phyloP scores from a whole-genome alignment of 2,329 filamentous ascomycete genomes.

The Penicillium polonicum region DNA sequence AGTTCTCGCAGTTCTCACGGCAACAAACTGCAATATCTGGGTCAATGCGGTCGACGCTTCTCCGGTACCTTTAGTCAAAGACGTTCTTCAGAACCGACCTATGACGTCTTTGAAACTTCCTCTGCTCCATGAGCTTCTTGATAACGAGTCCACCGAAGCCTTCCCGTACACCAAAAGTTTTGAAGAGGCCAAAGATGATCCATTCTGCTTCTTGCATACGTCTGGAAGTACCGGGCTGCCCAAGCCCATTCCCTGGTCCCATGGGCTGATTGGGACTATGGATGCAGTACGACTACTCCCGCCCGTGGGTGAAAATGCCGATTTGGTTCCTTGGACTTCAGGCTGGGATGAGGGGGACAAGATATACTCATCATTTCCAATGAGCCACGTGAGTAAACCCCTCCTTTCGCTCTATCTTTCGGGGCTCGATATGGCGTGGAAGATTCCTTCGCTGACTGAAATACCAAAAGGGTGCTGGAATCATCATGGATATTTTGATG shows the following conservation, averaged over 20 bases:
- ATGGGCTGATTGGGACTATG: background rate
- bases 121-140: background rate
- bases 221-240: background rate
- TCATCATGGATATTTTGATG: background rate
- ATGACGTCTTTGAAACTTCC: background rate
- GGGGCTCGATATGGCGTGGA: background rate
- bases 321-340: background rate
- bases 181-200: background rate
- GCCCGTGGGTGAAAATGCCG: background rate
- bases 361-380: background rate
- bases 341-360: background rate
- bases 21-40: background rate
- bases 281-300: background rate
- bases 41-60: background rate
- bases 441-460: background rate
- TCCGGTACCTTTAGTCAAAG: background rate
- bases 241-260: background rate
- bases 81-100: background rate
- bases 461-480: background rate
- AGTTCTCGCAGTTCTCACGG: background rate
- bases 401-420: background rate
- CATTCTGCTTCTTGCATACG: background rate
- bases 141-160: background rate
- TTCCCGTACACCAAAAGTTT: background rate
- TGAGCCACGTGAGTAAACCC: background rate